Evolutionary conservation across 768 basidiomycete genomes (phyloP).

Genomic region (Calocybe indica): DNA sequence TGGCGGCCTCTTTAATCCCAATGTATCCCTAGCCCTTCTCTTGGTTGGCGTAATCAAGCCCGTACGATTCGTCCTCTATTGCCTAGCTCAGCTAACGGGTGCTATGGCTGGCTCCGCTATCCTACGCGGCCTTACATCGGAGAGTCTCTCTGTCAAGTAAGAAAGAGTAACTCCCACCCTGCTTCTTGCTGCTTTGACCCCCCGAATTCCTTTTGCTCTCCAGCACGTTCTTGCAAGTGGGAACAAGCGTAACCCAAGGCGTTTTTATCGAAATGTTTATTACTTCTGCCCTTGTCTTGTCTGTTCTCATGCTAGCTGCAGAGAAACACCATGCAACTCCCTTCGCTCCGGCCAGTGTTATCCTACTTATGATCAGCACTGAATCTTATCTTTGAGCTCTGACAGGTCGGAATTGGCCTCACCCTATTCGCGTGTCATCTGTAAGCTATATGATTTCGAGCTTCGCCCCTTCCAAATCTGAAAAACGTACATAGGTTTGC

Average conservation of each 20-base stretch:
- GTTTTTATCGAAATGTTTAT: constrained; percentile 73
- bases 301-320: constrained; percentile 69
- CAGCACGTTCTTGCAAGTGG: constrained; percentile 42
- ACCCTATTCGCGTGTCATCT: constrained; percentile 60
- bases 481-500: constrained; percentile 37
- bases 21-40: constrained; percentile 54
- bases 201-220: constrained; percentile 4
- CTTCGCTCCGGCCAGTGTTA: constrained; percentile 51
- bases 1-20: constrained; percentile 63
- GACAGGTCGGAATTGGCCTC: constrained; percentile 57
- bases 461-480: not conserved
- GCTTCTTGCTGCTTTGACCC: not conserved
- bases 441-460: constrained; percentile 23
- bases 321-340: constrained; percentile 65
- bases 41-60: constrained; percentile 50
- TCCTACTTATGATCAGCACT: not conserved
- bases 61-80: constrained; percentile 52
- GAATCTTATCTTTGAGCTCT: constrained; percentile 1
- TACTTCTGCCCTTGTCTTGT: constrained; percentile 49
- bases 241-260: constrained; percentile 48
- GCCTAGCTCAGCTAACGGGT: constrained; percentile 55
- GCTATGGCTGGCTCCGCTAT: constrained; percentile 56
- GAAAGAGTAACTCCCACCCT: constrained; percentile 11
- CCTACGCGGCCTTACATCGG: constrained; percentile 48
- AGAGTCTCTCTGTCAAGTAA: constrained; percentile 49